Base-by-base conservation (phyloP, 139 green algal genomes). In the Deuterostichococcus epilithicus region DNA sequence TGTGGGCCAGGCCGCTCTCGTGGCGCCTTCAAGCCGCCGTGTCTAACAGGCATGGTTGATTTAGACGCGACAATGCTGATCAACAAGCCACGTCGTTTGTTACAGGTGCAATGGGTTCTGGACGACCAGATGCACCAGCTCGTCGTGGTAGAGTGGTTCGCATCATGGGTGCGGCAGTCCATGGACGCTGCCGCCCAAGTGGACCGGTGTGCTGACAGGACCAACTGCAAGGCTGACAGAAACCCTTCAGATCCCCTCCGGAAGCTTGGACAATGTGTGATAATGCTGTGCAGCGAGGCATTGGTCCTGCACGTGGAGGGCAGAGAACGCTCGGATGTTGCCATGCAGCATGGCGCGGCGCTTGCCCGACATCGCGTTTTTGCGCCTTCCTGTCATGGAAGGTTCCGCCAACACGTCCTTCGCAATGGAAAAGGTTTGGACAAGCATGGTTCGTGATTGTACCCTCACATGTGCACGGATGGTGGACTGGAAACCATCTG, bases 51-150 rank as follows among this genome's bases (percentile, higher is more conserved):
- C n/a, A n/a, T n/a, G n/a, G n/a, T n/a, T n/a, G n/a, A n/a, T n/a
- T n/a, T n/a, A n/a, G n/a, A n/a, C n/a, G n/a, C n/a, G n/a, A n/a
- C n/a, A n/a, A n/a, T n/a, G n/a, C n/a, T n/a, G n/a, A n/a, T n/a
- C n/a, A n/a, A n/a, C n/a, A n/a, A n/a, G n/a, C n/a, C n/a, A n/a
- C n/a, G n/a, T n/a, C n/a, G 13, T 23, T 52, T 52, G 8, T 8
- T 52, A 13, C n/a, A 76, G 44, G 71, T 76, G 71, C 71, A 76
- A 44, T 3, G n/a, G 3, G 42, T 76, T 39, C 71, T 76, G 42
- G 71, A 76, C 39, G 28, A 28, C 18, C 26, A 10, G 28, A 25
- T 26, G n/a, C 26, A 34, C 18, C 25, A 30, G 35, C 44, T 76
- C 5, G 71, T 44, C 13, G 71, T 76, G 2, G 44, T 76, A 8